phyloP scores from a whole-genome alignment of 2,329 filamentous ascomycete species.

The Penicillium sp. region DNA sequence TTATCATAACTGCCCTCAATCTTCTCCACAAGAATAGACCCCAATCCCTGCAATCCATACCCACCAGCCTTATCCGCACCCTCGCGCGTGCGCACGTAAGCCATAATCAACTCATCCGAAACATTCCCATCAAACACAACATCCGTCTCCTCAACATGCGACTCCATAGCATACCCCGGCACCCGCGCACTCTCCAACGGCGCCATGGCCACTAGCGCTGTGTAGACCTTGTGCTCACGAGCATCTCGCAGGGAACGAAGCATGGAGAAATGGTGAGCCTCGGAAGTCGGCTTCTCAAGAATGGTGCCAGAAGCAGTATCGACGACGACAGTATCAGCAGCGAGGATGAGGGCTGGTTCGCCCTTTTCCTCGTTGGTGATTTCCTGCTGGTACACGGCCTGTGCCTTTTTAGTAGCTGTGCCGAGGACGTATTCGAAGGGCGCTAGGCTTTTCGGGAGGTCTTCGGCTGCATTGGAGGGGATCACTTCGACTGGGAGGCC shows the following conservation, averaged over 20 bases:
- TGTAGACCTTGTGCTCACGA: conserved; percentile 76
- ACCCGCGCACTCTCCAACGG: conserved; percentile 76
- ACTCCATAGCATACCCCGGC: conserved; percentile 81
- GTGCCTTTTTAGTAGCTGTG: conserved; percentile 80
- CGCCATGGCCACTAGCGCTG: conserved; percentile 77
- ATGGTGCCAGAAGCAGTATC: conserved; percentile 68
- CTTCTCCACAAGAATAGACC: conserved; percentile 79
- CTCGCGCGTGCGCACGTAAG: conserved; percentile 70
- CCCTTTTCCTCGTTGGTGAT: conserved; percentile 55
- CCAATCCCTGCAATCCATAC: conserved; percentile 89
- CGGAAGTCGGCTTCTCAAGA: conserved; percentile 83
- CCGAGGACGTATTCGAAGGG: conserved; percentile 89
- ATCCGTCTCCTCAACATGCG: conserved; percentile 81
- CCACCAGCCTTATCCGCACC: conserved; percentile 95
- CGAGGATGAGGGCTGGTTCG: conserved; percentile 81
- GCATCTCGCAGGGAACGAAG: conserved; percentile 77
- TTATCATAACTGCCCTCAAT: conserved; percentile 92
- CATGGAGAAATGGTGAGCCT: conserved; percentile 80
- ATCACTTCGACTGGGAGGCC: conserved; percentile 79
- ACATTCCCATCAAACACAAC: conserved; percentile 78
- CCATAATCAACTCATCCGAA: conserved; percentile 78
- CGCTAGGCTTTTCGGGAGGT: conserved; percentile 75
- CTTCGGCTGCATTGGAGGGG: conserved; percentile 79
- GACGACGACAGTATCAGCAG: conserved; percentile 88
- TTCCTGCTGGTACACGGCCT: conserved; percentile 66